Evolutionary conservation across 2,329 filamentous ascomycete genomes (phyloP), one percentile per base, ranked within the genome.

Genomic region (Colletotrichum australisinense): DNA sequence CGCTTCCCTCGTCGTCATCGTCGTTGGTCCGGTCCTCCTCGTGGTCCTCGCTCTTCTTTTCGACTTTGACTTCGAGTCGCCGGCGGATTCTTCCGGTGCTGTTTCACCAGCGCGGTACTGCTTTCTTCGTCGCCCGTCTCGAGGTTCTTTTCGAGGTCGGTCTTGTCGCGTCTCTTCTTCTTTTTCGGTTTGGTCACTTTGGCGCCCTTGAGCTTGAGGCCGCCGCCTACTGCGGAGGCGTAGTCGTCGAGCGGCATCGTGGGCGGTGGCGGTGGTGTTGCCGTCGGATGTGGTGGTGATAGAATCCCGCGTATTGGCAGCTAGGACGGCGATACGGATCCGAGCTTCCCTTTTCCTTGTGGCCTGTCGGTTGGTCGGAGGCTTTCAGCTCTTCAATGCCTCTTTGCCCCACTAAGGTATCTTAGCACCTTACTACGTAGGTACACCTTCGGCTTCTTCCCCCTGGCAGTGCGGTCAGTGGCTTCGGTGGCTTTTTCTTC

Each of bases 161-260:
- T 79, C 76, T 84, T 84, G 75, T 85, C 82, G 78, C 86, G 86
- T 78, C 86, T 90, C 82, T 91, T 89, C 83, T 92, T 93, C 81
- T 91, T 93, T 79, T 93, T 91, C 76, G 90, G 85, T 79, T 90
- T 92, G 75, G 88, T 82, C 35, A 90, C 85, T 78, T 91, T 92
- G 74, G 86, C 89, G 79, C 95, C 95, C 85, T 98, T 98, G 73
- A 98, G 89, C 81, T 94, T 96, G 42, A 98, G 89, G 74, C 93
- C 93, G 78, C 95, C 95, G 71, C 91, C 88, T 74, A 89, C 88
- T 69, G 87, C 83, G 75, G 90, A 85, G 60, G 88, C 83, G 85
- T 97, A 97, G 77, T 97, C 94, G 81, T 94, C 92, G 68, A 90
- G 88, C 28, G 92, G 89, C 93, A 95, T 95, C 58, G 56, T 75